Evolutionary conservation across 192 early-diverging fungal genomes (phyloP).

Genomic region (Funneliformis geosporum): DNA sequence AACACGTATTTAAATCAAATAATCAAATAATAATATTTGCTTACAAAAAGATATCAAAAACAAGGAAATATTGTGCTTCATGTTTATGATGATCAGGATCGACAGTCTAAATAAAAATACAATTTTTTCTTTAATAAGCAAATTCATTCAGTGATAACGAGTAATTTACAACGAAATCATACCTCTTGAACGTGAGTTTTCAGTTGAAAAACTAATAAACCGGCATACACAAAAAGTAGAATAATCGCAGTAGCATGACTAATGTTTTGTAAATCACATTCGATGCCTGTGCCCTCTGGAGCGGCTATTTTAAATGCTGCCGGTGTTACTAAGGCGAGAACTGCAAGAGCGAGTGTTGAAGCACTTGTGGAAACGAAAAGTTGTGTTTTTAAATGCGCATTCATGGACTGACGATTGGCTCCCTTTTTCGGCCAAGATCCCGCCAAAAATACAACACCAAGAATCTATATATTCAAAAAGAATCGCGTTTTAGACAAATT

Average conservation of each 20-base stretch:
- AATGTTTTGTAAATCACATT: constrained; percentile 56
- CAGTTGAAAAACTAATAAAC: constrained; percentile 79
- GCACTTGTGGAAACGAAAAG: constrained; percentile 61
- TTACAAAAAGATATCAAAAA: constrained; percentile 32
- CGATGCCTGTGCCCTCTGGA: constrained; percentile 31
- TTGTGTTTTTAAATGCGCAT: constrained; percentile 11
- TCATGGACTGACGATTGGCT: constrained; percentile 36
- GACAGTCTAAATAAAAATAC: neutral
- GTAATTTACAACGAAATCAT: neutral
- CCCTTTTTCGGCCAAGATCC: constrained; percentile 69
- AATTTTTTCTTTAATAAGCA: too few species aligned
- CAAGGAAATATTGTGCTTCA: constrained; percentile 26
- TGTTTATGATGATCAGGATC: neutral
- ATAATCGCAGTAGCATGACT: constrained; percentile 66
- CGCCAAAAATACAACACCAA: constrained; percentile 77
- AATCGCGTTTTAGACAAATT: neutral
- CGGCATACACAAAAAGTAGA: constrained; percentile 59
- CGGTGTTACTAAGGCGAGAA: constrained; percentile 60
- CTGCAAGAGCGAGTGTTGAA: constrained; percentile 58
- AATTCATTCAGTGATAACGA: too few species aligned
- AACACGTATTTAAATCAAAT: neutral
- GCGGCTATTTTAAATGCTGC: constrained; percentile 60
- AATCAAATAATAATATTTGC: neutral
- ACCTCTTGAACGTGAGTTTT: constrained; percentile 67
- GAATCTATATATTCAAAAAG: constrained; percentile 32